phyloP scores from a whole-genome alignment of 352 stramenopile genomes.

The Phytopythium litorale region DNA sequence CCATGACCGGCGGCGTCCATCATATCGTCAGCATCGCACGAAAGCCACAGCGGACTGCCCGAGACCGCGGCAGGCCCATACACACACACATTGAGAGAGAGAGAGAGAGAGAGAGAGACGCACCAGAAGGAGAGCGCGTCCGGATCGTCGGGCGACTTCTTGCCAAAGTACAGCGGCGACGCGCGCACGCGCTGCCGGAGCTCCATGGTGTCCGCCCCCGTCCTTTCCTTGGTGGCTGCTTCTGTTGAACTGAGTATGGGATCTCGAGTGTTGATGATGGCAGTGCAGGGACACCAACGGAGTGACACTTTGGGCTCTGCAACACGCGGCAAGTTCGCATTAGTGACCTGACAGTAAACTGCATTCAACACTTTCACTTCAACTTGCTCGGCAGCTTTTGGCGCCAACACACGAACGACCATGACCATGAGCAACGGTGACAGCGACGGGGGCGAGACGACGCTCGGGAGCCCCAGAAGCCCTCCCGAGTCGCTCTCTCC shows the following conservation, averaged over 20 bases:
- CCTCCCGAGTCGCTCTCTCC: constrained; percentile 25
- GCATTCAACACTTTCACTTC: constrained; percentile 11
- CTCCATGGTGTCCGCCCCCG: constrained; percentile 20
- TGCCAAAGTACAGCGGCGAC: constrained; percentile 50
- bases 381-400: constrained; percentile 16
- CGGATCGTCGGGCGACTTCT: constrained; percentile 40
- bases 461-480: constrained; percentile 28
- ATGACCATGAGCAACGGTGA: constrained; percentile 8
- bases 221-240: neutral
- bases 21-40: neutral
- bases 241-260: neutral
- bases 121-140: constrained; percentile 60
- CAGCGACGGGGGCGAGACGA: constrained; percentile 38
- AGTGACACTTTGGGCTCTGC: neutral
- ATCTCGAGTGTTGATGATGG: neutral
- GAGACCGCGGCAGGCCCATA: no score
- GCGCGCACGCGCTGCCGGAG: constrained; percentile 39
- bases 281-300: neutral
- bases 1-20: neutral
- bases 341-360: no score
- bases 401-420: constrained; percentile 1
- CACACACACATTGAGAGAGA: neutral
- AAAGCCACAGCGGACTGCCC: no score
- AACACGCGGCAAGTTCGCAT: neutral
- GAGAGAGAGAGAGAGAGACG: neutral